Conservation (phyloP, 345 rosid species). For the Populus simonii region DNA sequence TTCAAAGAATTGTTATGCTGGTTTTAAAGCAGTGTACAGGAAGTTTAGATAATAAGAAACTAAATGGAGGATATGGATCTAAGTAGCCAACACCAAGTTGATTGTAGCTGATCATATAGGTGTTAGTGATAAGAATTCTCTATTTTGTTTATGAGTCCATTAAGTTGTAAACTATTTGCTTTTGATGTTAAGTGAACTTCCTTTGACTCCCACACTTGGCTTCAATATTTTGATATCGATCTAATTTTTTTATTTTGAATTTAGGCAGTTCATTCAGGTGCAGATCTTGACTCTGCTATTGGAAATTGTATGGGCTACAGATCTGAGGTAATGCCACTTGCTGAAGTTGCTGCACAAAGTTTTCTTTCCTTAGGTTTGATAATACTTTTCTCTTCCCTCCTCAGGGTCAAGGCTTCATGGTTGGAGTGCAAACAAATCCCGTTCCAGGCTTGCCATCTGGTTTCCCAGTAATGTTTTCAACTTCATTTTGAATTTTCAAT, state of each 20-base stretch:
- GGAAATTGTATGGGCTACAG: conserved; percentile 93
- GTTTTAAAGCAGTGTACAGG: neutral
- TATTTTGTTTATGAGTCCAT: neutral
- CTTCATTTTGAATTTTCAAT: conserved; percentile 21
- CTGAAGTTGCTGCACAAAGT: neutral
- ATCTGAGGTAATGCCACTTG: conserved; percentile 50
- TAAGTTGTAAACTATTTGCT: conserved; percentile 1
- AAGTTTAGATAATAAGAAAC: neutral
- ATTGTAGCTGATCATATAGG: neutral
- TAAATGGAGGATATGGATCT: neutral
- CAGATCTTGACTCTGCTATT: conserved; percentile 96
- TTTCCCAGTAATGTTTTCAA: conserved; percentile 63
- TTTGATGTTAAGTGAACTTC: conserved; percentile 1
- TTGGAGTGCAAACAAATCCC: conserved; percentile 93
- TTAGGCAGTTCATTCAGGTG: conserved; percentile 99
- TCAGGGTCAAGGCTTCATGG: conserved; percentile 99
- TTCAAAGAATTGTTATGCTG: neutral
- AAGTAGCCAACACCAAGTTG: neutral
- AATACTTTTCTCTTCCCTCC: conserved; percentile 20
- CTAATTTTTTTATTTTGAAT: conserved; percentile 7
- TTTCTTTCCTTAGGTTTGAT: conserved; percentile 20
- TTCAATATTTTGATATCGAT: conserved; percentile 1
- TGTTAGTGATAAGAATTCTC: neutral
- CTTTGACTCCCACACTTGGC: conserved; percentile 6
- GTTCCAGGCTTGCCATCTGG: conserved; percentile 86